These are phyloP conservation scores for Galerina sulciceps DNA, from an alignment of 768 basidiomycete species.

Conservation along the genomic window DNA sequence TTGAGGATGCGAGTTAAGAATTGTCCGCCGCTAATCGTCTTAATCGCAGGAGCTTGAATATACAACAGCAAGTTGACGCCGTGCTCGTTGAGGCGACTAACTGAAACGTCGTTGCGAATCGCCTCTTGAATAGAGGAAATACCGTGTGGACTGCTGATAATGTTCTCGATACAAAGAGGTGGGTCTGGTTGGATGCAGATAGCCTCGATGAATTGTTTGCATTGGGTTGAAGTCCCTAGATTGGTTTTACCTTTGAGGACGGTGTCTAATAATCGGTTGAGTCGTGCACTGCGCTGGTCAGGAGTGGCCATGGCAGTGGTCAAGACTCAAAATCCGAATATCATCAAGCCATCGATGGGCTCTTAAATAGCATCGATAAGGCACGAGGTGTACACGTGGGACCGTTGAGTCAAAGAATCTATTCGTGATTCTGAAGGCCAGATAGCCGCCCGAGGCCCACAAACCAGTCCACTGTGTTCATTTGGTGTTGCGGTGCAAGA, in stretches of 20 bases:
- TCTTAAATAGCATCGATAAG: not conserved
- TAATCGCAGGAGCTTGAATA: constrained; percentile 40
- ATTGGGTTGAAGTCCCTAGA: constrained; percentile 29
- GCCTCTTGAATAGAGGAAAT: constrained; percentile 41
- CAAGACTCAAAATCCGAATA: constrained; percentile 2
- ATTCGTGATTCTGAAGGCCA: too few species aligned
- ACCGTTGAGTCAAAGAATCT: too few species aligned
- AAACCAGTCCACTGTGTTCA: too few species aligned
- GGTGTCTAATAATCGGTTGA: constrained; percentile 6
- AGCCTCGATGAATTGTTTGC: constrained; percentile 47
- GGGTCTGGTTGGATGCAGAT: constrained; percentile 45
- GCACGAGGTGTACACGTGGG: too few species aligned
- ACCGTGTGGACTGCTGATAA: constrained; percentile 40
- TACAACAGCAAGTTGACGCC: constrained; percentile 40
- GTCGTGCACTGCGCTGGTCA: constrained; percentile 10
- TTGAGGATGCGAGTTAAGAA: constrained; percentile 42
- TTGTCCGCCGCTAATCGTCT: constrained; percentile 43
- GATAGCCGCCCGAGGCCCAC: too few species aligned
- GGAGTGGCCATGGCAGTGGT: constrained; percentile 5
- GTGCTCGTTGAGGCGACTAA: constrained; percentile 45
- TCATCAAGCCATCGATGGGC: not conserved
- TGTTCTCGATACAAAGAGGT: constrained; percentile 36
- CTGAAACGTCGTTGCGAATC: constrained; percentile 42
- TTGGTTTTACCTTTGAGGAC: constrained; percentile 3
- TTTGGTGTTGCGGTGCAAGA: too few species aligned